Percentiles rank a stretch among this genome's conserved stretches.
These are phyloP conservation scores for Lactarius vividus DNA, from an alignment of 768 basidiomycete species.

Conservation along the genomic window DNA sequence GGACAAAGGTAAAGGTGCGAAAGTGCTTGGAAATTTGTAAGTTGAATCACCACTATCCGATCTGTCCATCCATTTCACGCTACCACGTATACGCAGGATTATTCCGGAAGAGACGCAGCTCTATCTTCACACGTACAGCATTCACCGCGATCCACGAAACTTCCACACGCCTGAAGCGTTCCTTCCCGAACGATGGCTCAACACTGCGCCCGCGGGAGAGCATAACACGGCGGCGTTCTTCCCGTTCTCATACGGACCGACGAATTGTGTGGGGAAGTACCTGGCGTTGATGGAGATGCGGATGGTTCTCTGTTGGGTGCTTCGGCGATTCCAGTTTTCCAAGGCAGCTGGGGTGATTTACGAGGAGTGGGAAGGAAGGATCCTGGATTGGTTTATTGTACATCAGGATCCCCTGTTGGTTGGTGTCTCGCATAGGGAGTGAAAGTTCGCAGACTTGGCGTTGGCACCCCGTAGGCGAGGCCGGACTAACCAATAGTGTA, in stretches of 20 bases:
- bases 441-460: background rate
- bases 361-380: background rate
- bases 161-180: background rate
- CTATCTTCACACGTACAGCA: background rate
- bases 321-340: background rate
- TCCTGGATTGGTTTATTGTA: background rate
- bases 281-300: constrained; percentile 28
- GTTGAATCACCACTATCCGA: background rate
- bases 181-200: constrained; percentile 3
- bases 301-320: background rate
- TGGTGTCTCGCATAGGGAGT: background rate
- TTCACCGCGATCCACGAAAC: constrained; percentile 4
- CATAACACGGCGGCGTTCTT: constrained; percentile 23
- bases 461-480: background rate
- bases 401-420: background rate
- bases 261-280: constrained; percentile 26
- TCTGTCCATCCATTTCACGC: too few relatives aligned
- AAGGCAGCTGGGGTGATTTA: background rate
- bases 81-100: background rate
- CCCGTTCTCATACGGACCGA: constrained; percentile 29
- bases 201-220: background rate
- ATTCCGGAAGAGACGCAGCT: constrained; percentile 8
- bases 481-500: too few relatives aligned
- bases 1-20: background rate
- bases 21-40: background rate